Conservation (phyloP, 257 asterid genomes). For the Gentiana dahurica region DNA sequence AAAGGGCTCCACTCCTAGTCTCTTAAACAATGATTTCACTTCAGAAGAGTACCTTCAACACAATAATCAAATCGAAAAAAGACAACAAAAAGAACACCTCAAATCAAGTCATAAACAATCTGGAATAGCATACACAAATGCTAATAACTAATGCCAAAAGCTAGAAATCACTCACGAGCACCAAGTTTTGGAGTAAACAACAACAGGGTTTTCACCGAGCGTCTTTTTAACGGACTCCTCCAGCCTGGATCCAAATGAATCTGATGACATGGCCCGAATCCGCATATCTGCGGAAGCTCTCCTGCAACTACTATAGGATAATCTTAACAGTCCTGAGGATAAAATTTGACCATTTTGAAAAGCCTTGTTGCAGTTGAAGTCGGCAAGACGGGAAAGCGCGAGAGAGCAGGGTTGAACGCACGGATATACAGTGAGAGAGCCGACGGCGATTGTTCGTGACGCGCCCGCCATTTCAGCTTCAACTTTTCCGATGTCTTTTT, state of each 20-base stretch:
- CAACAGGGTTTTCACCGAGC: slow-evolving; percentile 58
- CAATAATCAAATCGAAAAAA: slow-evolving; percentile 4
- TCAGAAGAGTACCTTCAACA: slow-evolving; percentile 56
- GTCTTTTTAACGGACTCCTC: slow-evolving; percentile 57
- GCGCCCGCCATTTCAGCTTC: slow-evolving; percentile 12
- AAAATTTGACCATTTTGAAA: slow-evolving; percentile 3
- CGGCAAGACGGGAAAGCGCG: slow-evolving; percentile 7
- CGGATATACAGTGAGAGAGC: slow-evolving; percentile 11
- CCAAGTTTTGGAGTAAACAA: slow-evolving; percentile 90
- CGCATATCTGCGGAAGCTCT: slow-evolving; percentile 13
- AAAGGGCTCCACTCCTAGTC: slow-evolving; percentile 66
- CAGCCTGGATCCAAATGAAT: slow-evolving; percentile 44
- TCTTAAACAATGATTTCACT: slow-evolving; percentile 77
- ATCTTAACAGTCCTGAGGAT: slow-evolving; percentile 13
- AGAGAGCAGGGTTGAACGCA: slow-evolving; percentile 4
- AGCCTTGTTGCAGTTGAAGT: neutral
- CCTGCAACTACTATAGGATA: slow-evolving; percentile 4
- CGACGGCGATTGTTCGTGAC: slow-evolving; percentile 1
- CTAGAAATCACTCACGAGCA: slow-evolving; percentile 56
- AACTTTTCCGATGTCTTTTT: neutral
- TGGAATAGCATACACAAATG: neutral
- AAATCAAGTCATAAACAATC: neutral
- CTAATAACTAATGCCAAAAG: neutral
- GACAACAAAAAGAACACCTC: neutral
- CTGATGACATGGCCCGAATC: slow-evolving; percentile 52